Evolutionary conservation across 108 stramenopile genomes (phyloP).

Genomic region (Cylindrotheca closterium): DNA sequence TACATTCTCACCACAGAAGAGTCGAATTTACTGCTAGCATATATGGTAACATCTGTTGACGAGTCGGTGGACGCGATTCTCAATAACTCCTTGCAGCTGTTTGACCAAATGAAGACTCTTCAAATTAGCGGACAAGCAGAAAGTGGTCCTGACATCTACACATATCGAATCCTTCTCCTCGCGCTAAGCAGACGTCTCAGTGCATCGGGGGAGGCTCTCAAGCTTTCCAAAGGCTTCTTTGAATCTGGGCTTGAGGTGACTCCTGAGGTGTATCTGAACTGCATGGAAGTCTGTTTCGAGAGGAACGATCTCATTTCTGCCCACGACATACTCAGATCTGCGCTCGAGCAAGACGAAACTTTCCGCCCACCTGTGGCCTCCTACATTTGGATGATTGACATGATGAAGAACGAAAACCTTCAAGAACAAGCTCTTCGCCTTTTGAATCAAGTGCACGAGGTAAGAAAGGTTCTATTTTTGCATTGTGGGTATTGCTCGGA

Average conservation of each 20-base stretch:
- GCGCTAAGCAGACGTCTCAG: conserved; percentile 20
- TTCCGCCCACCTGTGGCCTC: conserved; percentile 4
- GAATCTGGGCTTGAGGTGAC: conserved; percentile 12
- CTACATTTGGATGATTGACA: conserved; percentile 19
- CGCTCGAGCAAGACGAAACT: not conserved
- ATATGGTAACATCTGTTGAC: conserved; percentile 6
- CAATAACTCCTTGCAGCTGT: conserved; percentile 12
- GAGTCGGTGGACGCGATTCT: conserved; percentile 5
- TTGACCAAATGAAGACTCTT: conserved; percentile 27
- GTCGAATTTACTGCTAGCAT: conserved; percentile 22
- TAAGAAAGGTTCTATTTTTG: conserved; percentile 10
- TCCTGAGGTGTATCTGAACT: conserved; percentile 18
- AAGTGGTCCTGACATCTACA: conserved; percentile 19
- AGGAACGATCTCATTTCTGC: conserved; percentile 17
- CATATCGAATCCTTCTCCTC: conserved; percentile 28
- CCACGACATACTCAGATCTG: conserved; percentile 8
- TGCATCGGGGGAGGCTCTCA: conserved; percentile 23
- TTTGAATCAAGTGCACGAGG: conserved; percentile 17
- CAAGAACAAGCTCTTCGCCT: conserved; percentile 11
- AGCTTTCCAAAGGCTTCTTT: conserved; percentile 8
- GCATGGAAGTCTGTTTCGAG: conserved; percentile 16
- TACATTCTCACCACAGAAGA: conserved; percentile 14
- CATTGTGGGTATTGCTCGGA: no score
- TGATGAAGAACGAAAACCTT: conserved; percentile 25
- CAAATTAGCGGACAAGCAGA: conserved; percentile 4